Percentiles rank a stretch among this genome's conserved stretches.
Evolutionary conservation across 2,329 filamentous ascomycete species (phyloP).

Genomic region (Phoma sp.): DNA sequence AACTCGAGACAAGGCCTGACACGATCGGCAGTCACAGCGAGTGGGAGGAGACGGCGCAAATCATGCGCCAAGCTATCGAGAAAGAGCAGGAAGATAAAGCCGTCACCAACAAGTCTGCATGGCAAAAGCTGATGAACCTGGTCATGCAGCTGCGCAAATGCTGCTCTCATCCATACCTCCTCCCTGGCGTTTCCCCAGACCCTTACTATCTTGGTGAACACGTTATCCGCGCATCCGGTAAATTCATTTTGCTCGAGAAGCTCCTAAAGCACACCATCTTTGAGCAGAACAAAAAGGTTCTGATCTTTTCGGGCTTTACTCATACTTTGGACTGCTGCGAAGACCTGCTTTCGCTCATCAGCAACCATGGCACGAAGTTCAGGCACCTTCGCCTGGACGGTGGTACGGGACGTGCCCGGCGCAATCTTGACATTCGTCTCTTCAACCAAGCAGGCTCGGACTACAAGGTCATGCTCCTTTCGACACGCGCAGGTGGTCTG

Average conservation of each 20-base stretch:
- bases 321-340: constrained; percentile 61
- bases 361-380: constrained; percentile 52
- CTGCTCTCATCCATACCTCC: constrained; percentile 63
- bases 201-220: constrained; percentile 57
- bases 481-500: constrained; percentile 63
- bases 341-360: constrained; percentile 57
- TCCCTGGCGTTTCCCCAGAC: constrained; percentile 56
- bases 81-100: constrained; percentile 44
- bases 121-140: constrained; percentile 62
- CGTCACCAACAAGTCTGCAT: constrained; percentile 45
- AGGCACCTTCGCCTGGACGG: constrained; percentile 61
- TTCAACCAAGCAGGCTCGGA: constrained; percentile 58
- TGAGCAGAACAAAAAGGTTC: constrained; percentile 60
- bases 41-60: constrained; percentile 80
- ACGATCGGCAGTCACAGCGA: constrained; percentile 24
- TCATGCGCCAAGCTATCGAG: constrained; percentile 88
- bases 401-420: constrained; percentile 55
- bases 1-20: constrained; percentile 28
- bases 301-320: constrained; percentile 66
- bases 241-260: constrained; percentile 64
- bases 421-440: constrained; percentile 61
- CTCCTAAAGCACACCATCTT: constrained; percentile 58
- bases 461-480: constrained; percentile 64
- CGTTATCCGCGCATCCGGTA: constrained; percentile 60
- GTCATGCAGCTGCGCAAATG: constrained; percentile 65